Evolutionary conservation across 2,329 filamentous ascomycete genomes (phyloP), one percentile per base, ranked within the genome.

Genomic region (Pseudonectria buxi): DNA sequence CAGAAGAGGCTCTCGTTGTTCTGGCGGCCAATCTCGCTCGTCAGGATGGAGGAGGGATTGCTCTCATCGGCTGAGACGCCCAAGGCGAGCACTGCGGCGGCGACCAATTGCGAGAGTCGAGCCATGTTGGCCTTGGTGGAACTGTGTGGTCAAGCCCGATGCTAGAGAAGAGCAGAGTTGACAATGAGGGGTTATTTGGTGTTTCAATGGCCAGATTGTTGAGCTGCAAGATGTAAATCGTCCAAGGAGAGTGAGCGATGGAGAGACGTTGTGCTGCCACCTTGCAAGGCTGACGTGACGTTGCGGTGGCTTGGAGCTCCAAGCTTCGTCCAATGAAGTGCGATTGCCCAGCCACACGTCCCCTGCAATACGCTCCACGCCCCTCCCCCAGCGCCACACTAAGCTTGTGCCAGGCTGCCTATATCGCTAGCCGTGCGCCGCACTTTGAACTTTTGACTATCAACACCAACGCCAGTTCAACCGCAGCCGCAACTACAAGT

Each of bases 1-100:
- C 92, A 98, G 67, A 96, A 72, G 50, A 98, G 71, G 54, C 83
- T 90, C 55, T 94, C 75, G 61, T 96, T 95, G 54, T 76, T 77
- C 43, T 69, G 57, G 11, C 70, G 69, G 24, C 63, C 67, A 41
- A 74, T 62, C 51, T 76, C 71, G 43, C 58, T 60, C 28, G 62
- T 65, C 26, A 74, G 54, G 35, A 73, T 61, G 10, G 49, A 46
- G 28, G 61, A 59, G 29, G 54, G 44, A 35, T 55, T 53, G 18
- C 18, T 22, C 7, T 53, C 52, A 16, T 44, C 41, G 29, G 56
- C 59, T 24, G 50, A 40, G 16, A 38, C 45, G 32, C 47, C 46
- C 27, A 56, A 33, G 16, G 44, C 54, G 37, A 60, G 42, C 30
- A 50, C 49, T 32, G 51, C 53, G n/a, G 47, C 51, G 15, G 50